These are phyloP conservation scores for Hypoxylon rubiginosum DNA, from an alignment of 2,329 filamentous ascomycete genomes.

Conservation along the genomic window DNA sequence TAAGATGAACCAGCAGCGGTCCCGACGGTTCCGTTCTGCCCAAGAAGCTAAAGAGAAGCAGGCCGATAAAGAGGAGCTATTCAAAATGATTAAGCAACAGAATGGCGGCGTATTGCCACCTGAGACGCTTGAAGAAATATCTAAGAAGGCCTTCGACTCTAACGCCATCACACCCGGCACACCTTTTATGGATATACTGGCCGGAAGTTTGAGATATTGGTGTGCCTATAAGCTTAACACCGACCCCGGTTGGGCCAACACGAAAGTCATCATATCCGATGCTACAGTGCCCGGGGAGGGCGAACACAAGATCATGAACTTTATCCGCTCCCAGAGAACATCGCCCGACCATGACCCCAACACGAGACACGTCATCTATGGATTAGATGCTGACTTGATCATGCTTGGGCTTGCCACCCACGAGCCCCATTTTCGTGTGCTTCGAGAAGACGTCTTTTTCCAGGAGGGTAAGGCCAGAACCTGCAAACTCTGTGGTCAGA, in stretches of 20 bases:
- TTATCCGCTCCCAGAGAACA: slow-evolving; percentile 91
- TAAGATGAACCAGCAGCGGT: slow-evolving; percentile 99
- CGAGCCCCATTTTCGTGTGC: slow-evolving; percentile 94
- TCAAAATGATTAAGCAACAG: slow-evolving; percentile 86
- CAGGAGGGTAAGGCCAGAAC: slow-evolving; percentile 85
- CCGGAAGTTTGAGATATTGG: slow-evolving; percentile 93
- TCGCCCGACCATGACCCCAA: slow-evolving; percentile 95
- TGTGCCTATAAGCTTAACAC: slow-evolving; percentile 97
- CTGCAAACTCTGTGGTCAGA: slow-evolving; percentile 91
- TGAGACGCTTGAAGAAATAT: slow-evolving; percentile 70
- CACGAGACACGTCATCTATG: slow-evolving; percentile 97
- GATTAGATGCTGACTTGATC: slow-evolving; percentile 96
- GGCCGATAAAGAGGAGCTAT: slow-evolving; percentile 87
- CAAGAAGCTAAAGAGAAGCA: slow-evolving; percentile 96
- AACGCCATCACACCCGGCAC: slow-evolving; percentile 93
- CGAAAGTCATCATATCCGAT: slow-evolving; percentile 99
- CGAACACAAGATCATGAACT: slow-evolving; percentile 99
- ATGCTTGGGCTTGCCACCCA: slow-evolving; percentile 98
- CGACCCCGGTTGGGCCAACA: slow-evolving; percentile 92
- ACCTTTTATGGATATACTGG: slow-evolving; percentile 98
- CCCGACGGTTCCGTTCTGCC: slow-evolving; percentile 92
- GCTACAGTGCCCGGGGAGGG: slow-evolving; percentile 97
- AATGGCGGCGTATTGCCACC: slow-evolving; percentile 74
- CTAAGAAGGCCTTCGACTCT: slow-evolving; percentile 93
- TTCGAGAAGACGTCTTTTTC: slow-evolving; percentile 96